Percentiles rank a stretch among this genome's conserved stretches.
Conservation (phyloP, 371 early-diverging fungal genomes). For the Nosema muscidifuracis region DNA sequence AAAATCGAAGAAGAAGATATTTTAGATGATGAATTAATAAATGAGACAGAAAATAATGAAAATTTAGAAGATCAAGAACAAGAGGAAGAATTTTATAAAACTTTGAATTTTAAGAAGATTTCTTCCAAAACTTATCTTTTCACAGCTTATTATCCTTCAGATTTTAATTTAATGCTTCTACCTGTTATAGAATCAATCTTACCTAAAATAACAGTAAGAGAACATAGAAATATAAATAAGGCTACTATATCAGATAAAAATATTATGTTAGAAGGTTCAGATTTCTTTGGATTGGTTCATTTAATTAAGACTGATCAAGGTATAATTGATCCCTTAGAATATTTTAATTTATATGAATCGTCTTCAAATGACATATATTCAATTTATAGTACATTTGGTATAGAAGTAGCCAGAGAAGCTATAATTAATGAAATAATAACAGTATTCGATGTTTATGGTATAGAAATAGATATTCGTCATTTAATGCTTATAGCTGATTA, state of each 20-base stretch:
- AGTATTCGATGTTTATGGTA: slow-evolving; percentile 94
- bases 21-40: slow-evolving; percentile 14
- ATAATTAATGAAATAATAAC: slow-evolving; percentile 84
- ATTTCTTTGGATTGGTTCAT: slow-evolving; percentile 10
- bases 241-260: slow-evolving; percentile 7
- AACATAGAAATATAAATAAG: slow-evolving; percentile 25
- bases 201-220: slow-evolving; percentile 32
- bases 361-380: slow-evolving; percentile 88
- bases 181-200: slow-evolving; percentile 43
- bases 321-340: slow-evolving; percentile 76
- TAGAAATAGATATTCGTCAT: slow-evolving; percentile 86
- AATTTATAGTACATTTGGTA: slow-evolving; percentile 82
- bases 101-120: slow-evolving; percentile 37
- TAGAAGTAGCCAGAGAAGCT: slow-evolving; percentile 89
- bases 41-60: slow-evolving; percentile 11
- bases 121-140: not conserved
- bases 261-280: slow-evolving; percentile 44
- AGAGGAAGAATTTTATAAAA: slow-evolving; percentile 1
- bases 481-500: slow-evolving; percentile 92
- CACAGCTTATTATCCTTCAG: slow-evolving; percentile 32
- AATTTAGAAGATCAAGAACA: slow-evolving; percentile 36
- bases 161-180: slow-evolving; percentile 38
- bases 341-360: slow-evolving; percentile 63
- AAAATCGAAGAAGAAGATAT: slow-evolving; percentile 31
- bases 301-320: slow-evolving; percentile 66